Conservation (phyloP, 106 monocot genomes). For the Dioscorea zingiberensis region DNA sequence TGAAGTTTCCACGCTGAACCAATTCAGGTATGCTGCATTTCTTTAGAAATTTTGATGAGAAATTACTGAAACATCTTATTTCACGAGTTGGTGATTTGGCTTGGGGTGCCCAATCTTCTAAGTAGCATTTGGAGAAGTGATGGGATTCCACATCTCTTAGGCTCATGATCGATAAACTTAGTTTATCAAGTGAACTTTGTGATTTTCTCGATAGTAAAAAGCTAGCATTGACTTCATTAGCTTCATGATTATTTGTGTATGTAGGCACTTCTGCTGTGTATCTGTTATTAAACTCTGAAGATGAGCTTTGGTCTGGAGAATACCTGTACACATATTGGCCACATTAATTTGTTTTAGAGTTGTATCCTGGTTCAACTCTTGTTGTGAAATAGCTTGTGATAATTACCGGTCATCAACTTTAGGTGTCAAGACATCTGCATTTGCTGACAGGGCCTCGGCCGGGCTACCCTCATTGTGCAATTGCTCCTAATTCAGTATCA, state of each 20-base stretch:
- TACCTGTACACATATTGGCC: conserved; percentile 23
- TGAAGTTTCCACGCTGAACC: conserved; percentile 43
- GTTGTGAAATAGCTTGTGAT: neutral
- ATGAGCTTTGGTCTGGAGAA: conserved; percentile 11
- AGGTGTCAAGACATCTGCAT: conserved; percentile 29
- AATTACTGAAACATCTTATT: conserved; percentile 69
- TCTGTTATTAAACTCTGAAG: conserved; percentile 11
- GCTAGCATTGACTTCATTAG: conserved; percentile 12
- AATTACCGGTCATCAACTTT: conserved; percentile 34
- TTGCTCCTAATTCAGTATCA: conserved; percentile 34
- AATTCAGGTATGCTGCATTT: conserved; percentile 48
- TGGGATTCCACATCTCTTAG: conserved; percentile 32
- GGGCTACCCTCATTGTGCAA: conserved; percentile 12
- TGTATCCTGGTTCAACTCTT: too few species aligned
- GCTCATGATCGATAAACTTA: conserved; percentile 42
- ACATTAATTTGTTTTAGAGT: neutral
- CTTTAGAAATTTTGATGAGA: conserved; percentile 52
- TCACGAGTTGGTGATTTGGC: conserved; percentile 38
- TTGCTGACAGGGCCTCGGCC: conserved; percentile 26
- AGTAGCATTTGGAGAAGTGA: conserved; percentile 25
- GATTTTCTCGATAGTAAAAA: conserved; percentile 27
- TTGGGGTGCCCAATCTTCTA: conserved; percentile 27
- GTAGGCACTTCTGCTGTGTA: conserved; percentile 17
- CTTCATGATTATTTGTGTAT: conserved; percentile 17
- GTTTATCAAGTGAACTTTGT: conserved; percentile 28